Evolutionary conservation across 2,329 filamentous ascomycete species (phyloP).

Genomic region (Ceratocystiopsis brevicomis): DNA sequence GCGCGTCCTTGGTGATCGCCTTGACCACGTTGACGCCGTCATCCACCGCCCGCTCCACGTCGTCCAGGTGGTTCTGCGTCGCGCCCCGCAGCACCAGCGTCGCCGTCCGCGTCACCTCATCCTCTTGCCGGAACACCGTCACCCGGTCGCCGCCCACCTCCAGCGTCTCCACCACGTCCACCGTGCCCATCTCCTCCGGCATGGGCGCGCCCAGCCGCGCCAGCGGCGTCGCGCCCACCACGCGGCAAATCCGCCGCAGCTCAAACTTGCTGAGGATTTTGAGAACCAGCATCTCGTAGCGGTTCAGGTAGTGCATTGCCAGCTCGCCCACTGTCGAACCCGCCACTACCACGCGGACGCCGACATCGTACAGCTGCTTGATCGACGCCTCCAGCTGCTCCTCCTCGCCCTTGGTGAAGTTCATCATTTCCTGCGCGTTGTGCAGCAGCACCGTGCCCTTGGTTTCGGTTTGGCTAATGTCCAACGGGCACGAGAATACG

Average conservation of each 20-base stretch:
- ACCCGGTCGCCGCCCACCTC: constrained; percentile 97
- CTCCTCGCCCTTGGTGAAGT: constrained; percentile 97
- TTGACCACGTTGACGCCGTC: constrained; percentile 98
- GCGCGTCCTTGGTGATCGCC: constrained; percentile 83
- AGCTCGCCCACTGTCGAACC: constrained; percentile 90
- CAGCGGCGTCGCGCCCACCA: constrained; percentile 90
- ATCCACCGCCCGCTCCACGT: constrained; percentile 90
- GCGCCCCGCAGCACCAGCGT: constrained; percentile 88
- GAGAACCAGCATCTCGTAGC: constrained; percentile 87
- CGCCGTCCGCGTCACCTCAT: constrained; percentile 77
- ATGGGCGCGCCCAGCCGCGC: constrained; percentile 90
- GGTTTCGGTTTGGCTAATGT: constrained; percentile 90
- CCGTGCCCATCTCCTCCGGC: constrained; percentile 96
- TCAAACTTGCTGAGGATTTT: constrained; percentile 98
- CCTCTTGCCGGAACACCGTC: constrained; percentile 94
- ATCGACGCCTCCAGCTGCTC: constrained; percentile 72
- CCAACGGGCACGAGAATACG: constrained; percentile 90
- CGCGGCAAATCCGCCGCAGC: constrained; percentile 80
- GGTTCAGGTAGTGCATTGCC: constrained; percentile 93
- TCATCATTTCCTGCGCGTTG: constrained; percentile 96
- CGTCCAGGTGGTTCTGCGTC: constrained; percentile 94
- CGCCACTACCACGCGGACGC: constrained; percentile 76
- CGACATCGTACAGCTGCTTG: constrained; percentile 91
- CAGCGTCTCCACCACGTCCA: constrained; percentile 89
- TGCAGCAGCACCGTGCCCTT: constrained; percentile 95